A percentile compares a stretch with the other conserved stretches of the same genome.
phyloP scores from a whole-genome alignment of 306 rosid species.

The Urtica urens region DNA sequence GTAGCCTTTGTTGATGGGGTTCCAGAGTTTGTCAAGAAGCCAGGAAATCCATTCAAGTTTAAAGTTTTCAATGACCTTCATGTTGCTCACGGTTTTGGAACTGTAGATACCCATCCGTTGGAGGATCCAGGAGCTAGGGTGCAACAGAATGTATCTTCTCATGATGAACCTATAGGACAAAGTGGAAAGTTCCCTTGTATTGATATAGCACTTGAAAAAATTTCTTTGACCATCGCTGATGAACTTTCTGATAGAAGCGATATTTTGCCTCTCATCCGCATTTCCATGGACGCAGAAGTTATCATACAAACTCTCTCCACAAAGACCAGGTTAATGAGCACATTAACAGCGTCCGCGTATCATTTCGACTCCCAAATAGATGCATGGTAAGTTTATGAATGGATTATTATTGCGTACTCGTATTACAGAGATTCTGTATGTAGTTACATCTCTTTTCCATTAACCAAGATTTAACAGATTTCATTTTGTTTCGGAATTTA shows the following conservation, averaged over 20 bases:
- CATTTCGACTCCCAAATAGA: conserved; percentile 64
- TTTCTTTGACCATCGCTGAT: conserved; percentile 60
- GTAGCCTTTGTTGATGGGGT: conserved; percentile 73
- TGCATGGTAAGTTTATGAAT: conserved; percentile 43
- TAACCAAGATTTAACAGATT: conserved; percentile 6
- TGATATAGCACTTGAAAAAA: conserved; percentile 36
- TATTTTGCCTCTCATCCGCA: conserved; percentile 53
- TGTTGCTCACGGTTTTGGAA: conserved; percentile 26
- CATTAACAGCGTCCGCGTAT: conserved; percentile 34
- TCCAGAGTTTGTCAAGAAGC: conserved; percentile 72
- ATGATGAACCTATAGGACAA: conserved; percentile 25
- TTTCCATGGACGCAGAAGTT: conserved; percentile 42
- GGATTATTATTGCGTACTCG: conserved; percentile 13
- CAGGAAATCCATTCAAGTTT: conserved; percentile 86
- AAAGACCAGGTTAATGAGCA: conserved; percentile 67
- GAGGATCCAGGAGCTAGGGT: conserved; percentile 28
- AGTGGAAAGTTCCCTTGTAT: conserved; percentile 43
- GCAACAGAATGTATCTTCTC: conserved; percentile 18
- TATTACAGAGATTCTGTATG: conserved; percentile 3
- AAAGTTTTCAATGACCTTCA: conserved; percentile 49
- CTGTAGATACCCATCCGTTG: conserved; percentile 24
- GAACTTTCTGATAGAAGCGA: conserved; percentile 54
- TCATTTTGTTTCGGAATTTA: conserved; percentile 21
- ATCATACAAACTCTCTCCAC: conserved; percentile 43
- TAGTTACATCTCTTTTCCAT: conserved; percentile 1